phyloP scores from a whole-genome alignment of 768 basidiomycete species.

The Rossbeevera mucosa region DNA sequence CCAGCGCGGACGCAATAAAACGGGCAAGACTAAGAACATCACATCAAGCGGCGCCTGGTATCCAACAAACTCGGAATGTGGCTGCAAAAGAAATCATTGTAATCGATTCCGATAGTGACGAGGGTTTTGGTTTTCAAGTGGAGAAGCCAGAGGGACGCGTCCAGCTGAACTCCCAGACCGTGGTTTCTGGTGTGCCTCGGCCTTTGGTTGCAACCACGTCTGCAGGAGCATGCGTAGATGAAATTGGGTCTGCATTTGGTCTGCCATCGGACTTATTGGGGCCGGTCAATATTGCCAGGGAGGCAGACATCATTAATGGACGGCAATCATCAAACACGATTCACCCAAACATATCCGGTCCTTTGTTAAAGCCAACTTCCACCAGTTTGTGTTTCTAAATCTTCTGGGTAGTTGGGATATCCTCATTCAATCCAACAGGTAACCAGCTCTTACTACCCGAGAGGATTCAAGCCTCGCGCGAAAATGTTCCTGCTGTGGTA shows the following conservation, averaged over 20 bases:
- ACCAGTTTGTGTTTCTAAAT: constrained; percentile 11
- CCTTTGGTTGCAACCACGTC: not conserved
- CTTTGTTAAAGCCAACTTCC: constrained; percentile 8
- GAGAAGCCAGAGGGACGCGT: not conserved
- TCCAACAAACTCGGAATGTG: not conserved
- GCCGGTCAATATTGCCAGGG: not conserved
- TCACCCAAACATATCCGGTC: not conserved
- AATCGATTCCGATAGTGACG: constrained; percentile 61
- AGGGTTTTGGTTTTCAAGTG: constrained; percentile 5
- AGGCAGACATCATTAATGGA: not conserved
- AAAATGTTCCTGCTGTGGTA: not conserved
- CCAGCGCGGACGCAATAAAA: constrained; percentile 19
- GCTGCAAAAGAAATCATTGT: constrained; percentile 45
- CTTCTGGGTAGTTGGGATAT: not conserved
- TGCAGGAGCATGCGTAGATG: not conserved
- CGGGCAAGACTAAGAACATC: constrained; percentile 14
- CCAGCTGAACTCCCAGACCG: not conserved
- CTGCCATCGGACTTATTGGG: constrained; percentile 25
- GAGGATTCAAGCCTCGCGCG: not conserved
- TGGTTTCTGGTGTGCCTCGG: not conserved
- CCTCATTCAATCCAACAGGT: constrained; percentile 7
- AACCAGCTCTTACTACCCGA: not conserved
- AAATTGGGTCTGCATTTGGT: constrained; percentile 15
- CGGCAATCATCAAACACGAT: not conserved
- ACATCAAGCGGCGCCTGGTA: not conserved